Conservation (phyloP, 1,284 basidiomycete genomes). For the Sanghuangporus baumii region DNA sequence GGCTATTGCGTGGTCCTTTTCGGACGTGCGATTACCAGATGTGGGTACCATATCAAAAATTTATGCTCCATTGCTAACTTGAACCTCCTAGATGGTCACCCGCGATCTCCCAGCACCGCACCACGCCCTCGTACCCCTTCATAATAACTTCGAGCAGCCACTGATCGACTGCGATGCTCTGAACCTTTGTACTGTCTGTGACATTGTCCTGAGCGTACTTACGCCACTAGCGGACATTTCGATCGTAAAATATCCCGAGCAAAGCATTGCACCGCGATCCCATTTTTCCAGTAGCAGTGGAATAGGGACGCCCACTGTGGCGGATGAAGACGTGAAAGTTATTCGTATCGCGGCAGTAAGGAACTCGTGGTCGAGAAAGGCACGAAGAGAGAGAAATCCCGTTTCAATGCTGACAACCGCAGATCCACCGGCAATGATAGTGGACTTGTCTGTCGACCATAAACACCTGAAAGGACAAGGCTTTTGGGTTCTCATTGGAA, state of each 20-base stretch:
- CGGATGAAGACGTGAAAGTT: neutral
- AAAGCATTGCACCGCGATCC: neutral
- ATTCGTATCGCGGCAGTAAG: constrained; percentile 38
- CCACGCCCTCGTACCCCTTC: constrained; percentile 46
- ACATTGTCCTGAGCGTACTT: constrained; percentile 28
- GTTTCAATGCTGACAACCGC: neutral
- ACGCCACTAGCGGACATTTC: constrained; percentile 31
- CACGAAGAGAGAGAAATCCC: constrained; percentile 42
- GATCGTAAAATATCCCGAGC: constrained; percentile 1
- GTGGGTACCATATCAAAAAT: constrained; percentile 40
- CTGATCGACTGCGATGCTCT: constrained; percentile 24
- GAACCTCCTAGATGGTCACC: constrained; percentile 37
- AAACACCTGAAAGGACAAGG: constrained; percentile 12
- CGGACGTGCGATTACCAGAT: constrained; percentile 60
- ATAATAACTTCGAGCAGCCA: constrained; percentile 45
- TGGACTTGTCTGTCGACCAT: neutral
- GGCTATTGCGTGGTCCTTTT: constrained; percentile 84
- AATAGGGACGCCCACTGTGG: neutral
- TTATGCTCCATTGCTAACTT: neutral
- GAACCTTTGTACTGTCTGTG: constrained; percentile 12
- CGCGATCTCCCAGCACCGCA: constrained; percentile 42
- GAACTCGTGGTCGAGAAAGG: constrained; percentile 75
- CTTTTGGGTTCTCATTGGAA: constrained; percentile 35
- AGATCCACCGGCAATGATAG: neutral
- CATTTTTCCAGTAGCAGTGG: neutral